A percentile compares a stretch with the other conserved stretches of the same genome.
phyloP scores from a whole-genome alignment of 2,329 filamentous ascomycete genomes.

The Neofusicoccum ribis region DNA sequence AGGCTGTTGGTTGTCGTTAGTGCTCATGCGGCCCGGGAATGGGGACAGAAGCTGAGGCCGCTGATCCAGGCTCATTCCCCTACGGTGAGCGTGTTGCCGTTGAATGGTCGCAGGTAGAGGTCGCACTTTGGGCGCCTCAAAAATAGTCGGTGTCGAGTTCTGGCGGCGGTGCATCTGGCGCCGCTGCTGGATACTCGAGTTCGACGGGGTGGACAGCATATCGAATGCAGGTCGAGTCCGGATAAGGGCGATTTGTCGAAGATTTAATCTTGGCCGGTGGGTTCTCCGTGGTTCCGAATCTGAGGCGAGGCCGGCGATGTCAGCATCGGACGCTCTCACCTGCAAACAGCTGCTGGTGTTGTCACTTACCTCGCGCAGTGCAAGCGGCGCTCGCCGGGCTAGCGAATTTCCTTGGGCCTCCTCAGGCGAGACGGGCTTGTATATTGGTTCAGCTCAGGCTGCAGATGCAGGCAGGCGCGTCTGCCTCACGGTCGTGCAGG shows the following conservation, averaged over 20 bases:
- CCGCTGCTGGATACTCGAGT: conserved; percentile 71
- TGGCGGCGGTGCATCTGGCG: conserved; percentile 81
- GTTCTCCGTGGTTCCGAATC: conserved; percentile 36
- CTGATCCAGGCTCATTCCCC: conserved; percentile 78
- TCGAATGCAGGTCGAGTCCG: conserved; percentile 70
- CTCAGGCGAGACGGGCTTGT: conserved; percentile 4
- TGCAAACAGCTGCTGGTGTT: conserved; percentile 1
- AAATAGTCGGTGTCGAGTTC: conserved; percentile 78
- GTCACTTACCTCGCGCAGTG: conserved; percentile 68
- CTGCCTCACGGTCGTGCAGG: conserved; percentile 17
- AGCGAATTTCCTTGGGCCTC: neutral
- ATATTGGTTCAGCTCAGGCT: conserved; percentile 14
- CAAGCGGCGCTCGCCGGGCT: conserved; percentile 79
- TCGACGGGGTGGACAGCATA: conserved; percentile 75
- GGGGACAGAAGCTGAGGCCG: conserved; percentile 55
- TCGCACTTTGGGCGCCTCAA: conserved; percentile 72
- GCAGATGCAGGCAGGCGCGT: conserved; percentile 15
- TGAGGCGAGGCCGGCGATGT: conserved; percentile 29
- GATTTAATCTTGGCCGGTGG: conserved; percentile 11
- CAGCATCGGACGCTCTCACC: conserved; percentile 3
- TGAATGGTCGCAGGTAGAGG: conserved; percentile 61
- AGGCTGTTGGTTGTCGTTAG: conserved; percentile 28
- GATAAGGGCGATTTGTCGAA: conserved; percentile 42
- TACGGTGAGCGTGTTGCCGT: conserved; percentile 63
- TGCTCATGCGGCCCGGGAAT: conserved; percentile 42